Evolutionary conservation across 257 asterid genomes (phyloP).

Genomic region (Gynochthodes officinalis): DNA sequence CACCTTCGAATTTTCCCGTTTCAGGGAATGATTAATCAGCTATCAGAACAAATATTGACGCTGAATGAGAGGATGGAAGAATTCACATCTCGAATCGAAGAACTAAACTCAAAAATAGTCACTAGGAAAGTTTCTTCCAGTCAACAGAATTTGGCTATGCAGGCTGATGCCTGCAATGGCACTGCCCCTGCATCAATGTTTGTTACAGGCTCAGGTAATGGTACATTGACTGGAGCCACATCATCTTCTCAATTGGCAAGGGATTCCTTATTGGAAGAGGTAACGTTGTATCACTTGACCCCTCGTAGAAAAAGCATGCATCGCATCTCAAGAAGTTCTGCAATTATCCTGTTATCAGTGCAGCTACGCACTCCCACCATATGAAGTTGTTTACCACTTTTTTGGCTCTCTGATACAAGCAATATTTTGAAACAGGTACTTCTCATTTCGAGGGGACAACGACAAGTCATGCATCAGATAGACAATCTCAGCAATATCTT

Average conservation of each 20-base stretch:
- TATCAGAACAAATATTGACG: slow-evolving; percentile 89
- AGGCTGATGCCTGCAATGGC: slow-evolving; percentile 69
- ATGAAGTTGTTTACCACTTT: neutral
- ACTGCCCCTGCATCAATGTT: slow-evolving; percentile 52
- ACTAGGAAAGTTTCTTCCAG: slow-evolving; percentile 53
- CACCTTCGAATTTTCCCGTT: slow-evolving; percentile 19
- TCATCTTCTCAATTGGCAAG: slow-evolving; percentile 79
- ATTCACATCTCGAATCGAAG: slow-evolving; percentile 86
- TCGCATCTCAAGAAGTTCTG: no score
- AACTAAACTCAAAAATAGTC: slow-evolving; percentile 66
- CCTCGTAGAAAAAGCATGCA: neutral
- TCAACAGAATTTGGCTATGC: slow-evolving; percentile 73
- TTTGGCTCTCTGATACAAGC: slow-evolving; percentile 6
- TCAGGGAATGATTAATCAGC: slow-evolving; percentile 82
- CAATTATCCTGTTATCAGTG: neutral
- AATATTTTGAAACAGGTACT: slow-evolving; percentile 47
- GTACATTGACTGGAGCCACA: slow-evolving; percentile 56
- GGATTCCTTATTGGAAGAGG: slow-evolving; percentile 90
- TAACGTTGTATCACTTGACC: slow-evolving; percentile 12
- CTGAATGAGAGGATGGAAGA: slow-evolving; percentile 95
- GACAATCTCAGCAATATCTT: slow-evolving; percentile 70
- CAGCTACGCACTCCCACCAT: neutral
- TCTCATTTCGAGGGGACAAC: slow-evolving; percentile 69
- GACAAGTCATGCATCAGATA: slow-evolving; percentile 83
- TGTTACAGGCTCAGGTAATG: slow-evolving; percentile 63